Percentiles rank a stretch among this genome's conserved stretches.
Evolutionary conservation across 106 monocot genomes (phyloP).

Genomic region (Acorus gramineus): DNA sequence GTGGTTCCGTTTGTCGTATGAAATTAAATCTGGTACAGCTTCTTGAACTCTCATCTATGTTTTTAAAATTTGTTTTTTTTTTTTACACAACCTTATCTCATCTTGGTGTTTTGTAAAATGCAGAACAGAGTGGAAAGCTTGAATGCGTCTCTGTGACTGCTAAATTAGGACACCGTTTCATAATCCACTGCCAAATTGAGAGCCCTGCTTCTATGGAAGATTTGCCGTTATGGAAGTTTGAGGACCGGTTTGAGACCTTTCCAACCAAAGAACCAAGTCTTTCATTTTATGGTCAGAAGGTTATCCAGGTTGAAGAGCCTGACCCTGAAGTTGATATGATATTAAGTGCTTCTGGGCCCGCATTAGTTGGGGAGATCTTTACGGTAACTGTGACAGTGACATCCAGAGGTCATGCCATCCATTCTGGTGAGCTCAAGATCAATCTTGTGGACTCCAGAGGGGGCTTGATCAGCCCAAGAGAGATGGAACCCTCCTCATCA

Average conservation of each 20-base stretch:
- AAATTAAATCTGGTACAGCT: conserved; percentile 65
- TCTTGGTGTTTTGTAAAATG: conserved; percentile 2
- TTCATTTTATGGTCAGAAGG: conserved; percentile 61
- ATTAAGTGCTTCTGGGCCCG: conserved; percentile 49
- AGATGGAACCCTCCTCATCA: conserved; percentile 46
- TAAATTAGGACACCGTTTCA: conserved; percentile 39
- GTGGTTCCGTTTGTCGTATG: conserved; percentile 68
- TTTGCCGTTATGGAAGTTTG: conserved; percentile 68
- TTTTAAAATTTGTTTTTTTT: not conserved
- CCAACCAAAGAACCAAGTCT: conserved; percentile 55
- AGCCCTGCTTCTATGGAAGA: conserved; percentile 86
- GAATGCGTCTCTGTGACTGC: conserved; percentile 75
- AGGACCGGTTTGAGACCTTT: conserved; percentile 46
- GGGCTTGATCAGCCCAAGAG: conserved; percentile 83
- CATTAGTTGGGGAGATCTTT: conserved; percentile 83
- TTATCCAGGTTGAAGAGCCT: conserved; percentile 85
- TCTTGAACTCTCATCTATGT: not conserved
- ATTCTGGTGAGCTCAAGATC: conserved; percentile 88
- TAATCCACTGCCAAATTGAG: conserved; percentile 60
- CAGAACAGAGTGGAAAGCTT: conserved; percentile 92
- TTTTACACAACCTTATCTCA: not conserved
- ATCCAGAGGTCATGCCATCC: conserved; percentile 54
- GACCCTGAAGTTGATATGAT: conserved; percentile 78
- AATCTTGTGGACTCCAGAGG: conserved; percentile 94
- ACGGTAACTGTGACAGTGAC: conserved; percentile 44